Percentiles rank a stretch among this genome's conserved stretches.
These are phyloP conservation scores for Boletus fagicola DNA, from an alignment of 768 basidiomycete genomes.

Conservation along the genomic window DNA sequence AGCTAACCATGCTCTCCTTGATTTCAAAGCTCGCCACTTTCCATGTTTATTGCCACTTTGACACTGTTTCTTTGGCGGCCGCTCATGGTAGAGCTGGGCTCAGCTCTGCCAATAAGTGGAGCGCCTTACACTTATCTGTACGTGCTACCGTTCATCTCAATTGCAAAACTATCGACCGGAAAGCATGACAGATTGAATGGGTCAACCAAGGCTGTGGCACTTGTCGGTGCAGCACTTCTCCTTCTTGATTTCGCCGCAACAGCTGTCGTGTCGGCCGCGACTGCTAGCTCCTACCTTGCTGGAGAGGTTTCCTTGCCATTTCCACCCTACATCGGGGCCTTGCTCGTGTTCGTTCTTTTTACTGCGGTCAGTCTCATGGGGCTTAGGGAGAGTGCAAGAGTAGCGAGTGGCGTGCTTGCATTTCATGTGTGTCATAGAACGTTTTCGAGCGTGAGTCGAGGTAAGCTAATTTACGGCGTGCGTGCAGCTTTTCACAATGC, in stretches of 20 bases:
- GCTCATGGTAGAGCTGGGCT: conserved; percentile 69
- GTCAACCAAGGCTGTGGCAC: conserved; percentile 59
- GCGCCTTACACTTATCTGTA: conserved; percentile 72
- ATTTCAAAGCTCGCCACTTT: conserved; percentile 58
- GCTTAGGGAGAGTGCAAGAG: conserved; percentile 57
- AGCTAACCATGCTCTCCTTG: not conserved
- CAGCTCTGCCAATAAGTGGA: conserved; percentile 66
- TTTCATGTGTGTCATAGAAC: conserved; percentile 50
- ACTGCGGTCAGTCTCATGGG: conserved; percentile 55
- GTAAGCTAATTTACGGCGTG: not conserved
- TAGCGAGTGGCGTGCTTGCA: conserved; percentile 55
- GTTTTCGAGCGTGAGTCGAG: not conserved
- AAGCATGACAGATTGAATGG: conserved; percentile 52
- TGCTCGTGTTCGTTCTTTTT: conserved; percentile 55
- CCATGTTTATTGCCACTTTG: conserved; percentile 59
- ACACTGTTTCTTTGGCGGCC: conserved; percentile 71
- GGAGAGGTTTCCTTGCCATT: conserved; percentile 63
- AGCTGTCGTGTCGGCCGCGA: conserved; percentile 69
- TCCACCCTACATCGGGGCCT: conserved; percentile 48
- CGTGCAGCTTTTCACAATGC: conserved; percentile 53
- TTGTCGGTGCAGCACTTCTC: conserved; percentile 63
- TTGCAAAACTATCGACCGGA: not conserved
- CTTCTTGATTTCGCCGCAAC: conserved; percentile 73
- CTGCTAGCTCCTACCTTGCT: conserved; percentile 63
- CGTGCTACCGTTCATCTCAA: conserved; percentile 14